Percentiles rank a stretch among this genome's conserved stretches.
phyloP scores from a whole-genome alignment of 2,329 filamentous ascomycete genomes.

The Fusarium keratoplasticum region DNA sequence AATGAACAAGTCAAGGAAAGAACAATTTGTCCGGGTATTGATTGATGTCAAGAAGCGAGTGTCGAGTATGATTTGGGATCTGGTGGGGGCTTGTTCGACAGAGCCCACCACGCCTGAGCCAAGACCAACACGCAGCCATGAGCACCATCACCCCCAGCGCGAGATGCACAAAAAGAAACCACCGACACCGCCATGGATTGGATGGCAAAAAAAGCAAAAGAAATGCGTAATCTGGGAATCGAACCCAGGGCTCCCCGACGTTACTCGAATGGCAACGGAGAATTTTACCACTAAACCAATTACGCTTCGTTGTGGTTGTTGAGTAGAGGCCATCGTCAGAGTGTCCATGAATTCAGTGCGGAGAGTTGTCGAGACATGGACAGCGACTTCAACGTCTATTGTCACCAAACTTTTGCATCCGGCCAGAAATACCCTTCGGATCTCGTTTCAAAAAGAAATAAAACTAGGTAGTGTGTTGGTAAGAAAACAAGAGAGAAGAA shows the following conservation, averaged over 20 bases:
- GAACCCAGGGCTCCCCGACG: not conserved
- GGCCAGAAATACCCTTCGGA: not conserved
- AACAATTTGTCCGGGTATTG: not conserved
- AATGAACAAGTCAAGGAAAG: not conserved
- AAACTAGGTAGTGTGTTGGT: slow-evolving; percentile 12
- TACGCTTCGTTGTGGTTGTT: not conserved
- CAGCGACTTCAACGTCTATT: not conserved
- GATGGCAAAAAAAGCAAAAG: slow-evolving; percentile 1
- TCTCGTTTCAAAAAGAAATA: slow-evolving; percentile 6
- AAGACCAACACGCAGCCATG: not conserved
- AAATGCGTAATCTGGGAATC: not conserved
- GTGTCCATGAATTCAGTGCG: not conserved
- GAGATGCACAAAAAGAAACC: not conserved
- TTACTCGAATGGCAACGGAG: not conserved
- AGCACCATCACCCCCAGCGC: not conserved
- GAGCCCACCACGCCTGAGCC: not conserved
- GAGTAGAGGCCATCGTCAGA: not conserved
- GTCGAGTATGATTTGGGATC: not conserved
- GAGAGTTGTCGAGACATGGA: not conserved
- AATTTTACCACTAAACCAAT: not conserved
- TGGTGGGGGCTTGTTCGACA: not conserved
- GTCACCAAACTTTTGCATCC: slow-evolving; percentile 8
- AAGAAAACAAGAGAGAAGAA: slow-evolving; percentile 33
- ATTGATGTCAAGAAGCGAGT: not conserved
- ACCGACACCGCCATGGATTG: not conserved